Evolutionary conservation across 495 filamentous ascomycete species (phyloP).

Genomic region (Aspergillus hancockii): DNA sequence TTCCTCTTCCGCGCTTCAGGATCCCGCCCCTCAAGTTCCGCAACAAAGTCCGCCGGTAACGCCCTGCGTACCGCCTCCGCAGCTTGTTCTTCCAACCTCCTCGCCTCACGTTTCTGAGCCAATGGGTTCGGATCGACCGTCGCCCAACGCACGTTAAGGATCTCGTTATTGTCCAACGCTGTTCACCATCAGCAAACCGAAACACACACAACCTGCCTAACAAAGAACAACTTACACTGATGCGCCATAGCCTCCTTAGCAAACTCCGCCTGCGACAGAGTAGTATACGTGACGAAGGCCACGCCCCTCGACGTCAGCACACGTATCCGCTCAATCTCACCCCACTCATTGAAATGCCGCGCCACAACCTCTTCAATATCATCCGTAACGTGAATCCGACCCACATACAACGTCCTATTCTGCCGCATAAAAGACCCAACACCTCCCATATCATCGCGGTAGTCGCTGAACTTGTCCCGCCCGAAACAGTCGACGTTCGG

Average conservation of each 20-base stretch:
- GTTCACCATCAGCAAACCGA: background rate
- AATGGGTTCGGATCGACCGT: constrained; percentile 94
- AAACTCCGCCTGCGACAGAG: constrained; percentile 85
- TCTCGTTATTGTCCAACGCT: constrained; percentile 78
- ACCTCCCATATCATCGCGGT: constrained; percentile 95
- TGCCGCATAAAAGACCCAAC: constrained; percentile 87
- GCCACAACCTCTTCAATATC: constrained; percentile 97
- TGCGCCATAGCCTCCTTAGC: constrained; percentile 91
- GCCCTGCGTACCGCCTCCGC: constrained; percentile 91
- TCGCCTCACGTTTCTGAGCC: constrained; percentile 89
- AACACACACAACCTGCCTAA: background rate
- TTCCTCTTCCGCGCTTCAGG: constrained; percentile 82
- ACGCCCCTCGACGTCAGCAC: constrained; percentile 92
- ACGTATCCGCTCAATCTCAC: constrained; percentile 80
- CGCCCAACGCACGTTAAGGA: constrained; percentile 96
- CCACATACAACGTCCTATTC: constrained; percentile 90
- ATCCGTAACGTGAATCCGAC: constrained; percentile 92
- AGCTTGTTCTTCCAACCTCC: constrained; percentile 93
- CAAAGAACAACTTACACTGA: constrained; percentile 47
- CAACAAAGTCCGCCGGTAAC: constrained; percentile 88
- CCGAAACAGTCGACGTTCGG: constrained; percentile 94
- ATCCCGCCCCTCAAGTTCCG: constrained; percentile 90
- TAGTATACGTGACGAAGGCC: constrained; percentile 85
- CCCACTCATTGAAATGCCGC: constrained; percentile 93
- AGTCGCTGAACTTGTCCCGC: constrained; percentile 81